Base-by-base conservation (phyloP, 352 stramenopile genomes). In the Nothophytophthora sp. region DNA sequence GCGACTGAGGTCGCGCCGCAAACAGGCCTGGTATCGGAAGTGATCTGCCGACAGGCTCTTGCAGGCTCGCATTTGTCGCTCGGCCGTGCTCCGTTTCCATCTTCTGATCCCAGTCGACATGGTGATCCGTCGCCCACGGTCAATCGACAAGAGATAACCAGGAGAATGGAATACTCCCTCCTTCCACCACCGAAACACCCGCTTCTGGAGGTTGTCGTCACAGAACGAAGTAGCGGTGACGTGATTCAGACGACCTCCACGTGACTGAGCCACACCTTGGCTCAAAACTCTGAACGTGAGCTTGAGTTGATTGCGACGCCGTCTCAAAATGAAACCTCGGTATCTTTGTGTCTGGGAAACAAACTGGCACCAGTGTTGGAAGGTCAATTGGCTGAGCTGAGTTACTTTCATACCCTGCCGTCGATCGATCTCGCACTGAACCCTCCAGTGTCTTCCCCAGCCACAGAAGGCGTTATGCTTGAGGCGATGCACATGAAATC, bases 21-120 rank as follows among this genome's bases (percentile, higher is more conserved):
- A 39, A 22, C 11, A 35, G 25, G 10, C 27, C 47, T 35, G 57
- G 37, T 63, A 67, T 9, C 58, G 44, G 20, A 64, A 73, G 20
- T 59, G 67, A 48, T 74, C 63, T 22, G 67, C 55, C 42, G 67
- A 19, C 1, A 77, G 25, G 15, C 61, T 25, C 4, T 65, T 54
- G 27, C 40, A 41, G 0, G 50, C 39, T 6, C 4, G 13, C 13
- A 12, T 6, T 23, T 70, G 38, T 3, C 34, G 54, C 19, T 29
- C 16, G 12, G 9, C 16, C 4, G 48, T 35, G 35, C 57, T 66
- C 37, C 35, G 35, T 16, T 29, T 54, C 60, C 60, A 70, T 22
- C 37, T 65, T 49, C 55, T 28, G n/a, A 66, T 10, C 9, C 60
- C 55, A 34, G 5, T 46, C 4, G 24, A 57, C 23, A 57, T 37